These are phyloP conservation scores for Pseudogymnoascus sp. DNA, from an alignment of 2,329 filamentous ascomycete species.

Conservation along the genomic window DNA sequence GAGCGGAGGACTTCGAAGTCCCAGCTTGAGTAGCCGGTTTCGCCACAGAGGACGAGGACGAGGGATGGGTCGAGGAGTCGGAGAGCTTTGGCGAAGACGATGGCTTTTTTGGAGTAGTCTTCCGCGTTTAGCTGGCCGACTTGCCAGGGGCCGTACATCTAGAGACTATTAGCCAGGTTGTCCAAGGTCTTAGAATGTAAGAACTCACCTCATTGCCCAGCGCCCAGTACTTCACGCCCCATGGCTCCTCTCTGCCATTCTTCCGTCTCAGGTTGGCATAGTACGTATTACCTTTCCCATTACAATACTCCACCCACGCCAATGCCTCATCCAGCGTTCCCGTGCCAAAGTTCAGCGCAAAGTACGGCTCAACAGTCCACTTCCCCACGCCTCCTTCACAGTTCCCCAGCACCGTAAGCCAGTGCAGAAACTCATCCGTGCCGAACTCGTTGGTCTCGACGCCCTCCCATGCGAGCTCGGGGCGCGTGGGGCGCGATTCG, in stretches of 20 bases:
- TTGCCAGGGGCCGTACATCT: constrained; percentile 36
- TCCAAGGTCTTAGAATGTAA: too few species aligned
- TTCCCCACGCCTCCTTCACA: constrained; percentile 48
- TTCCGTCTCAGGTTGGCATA: constrained; percentile 73
- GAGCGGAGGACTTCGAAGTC: constrained; percentile 56
- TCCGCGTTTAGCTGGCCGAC: constrained; percentile 50
- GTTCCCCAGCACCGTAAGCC: constrained; percentile 60
- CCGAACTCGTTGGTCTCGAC: constrained; percentile 73
- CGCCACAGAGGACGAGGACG: constrained; percentile 56
- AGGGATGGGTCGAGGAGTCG: constrained; percentile 54
- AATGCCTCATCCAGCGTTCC: constrained; percentile 52
- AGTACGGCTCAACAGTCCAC: constrained; percentile 66
- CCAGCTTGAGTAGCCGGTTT: constrained; percentile 55
- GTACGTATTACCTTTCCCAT: constrained; percentile 67
- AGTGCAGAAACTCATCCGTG: constrained; percentile 80
- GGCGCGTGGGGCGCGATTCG: constrained; percentile 56
- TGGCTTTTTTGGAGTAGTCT: constrained; percentile 49
- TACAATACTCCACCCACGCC: constrained; percentile 82
- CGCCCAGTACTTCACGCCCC: constrained; percentile 80
- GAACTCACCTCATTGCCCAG: constrained; percentile 60
- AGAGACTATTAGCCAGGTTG: neutral
- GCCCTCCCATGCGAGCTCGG: constrained; percentile 72
- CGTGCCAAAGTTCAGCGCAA: constrained; percentile 76
- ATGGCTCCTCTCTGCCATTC: constrained; percentile 69
- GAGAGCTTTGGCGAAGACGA: constrained; percentile 51